phyloP scores from a whole-genome alignment of 345 rosid species.

The Lumnitzera racemosa region DNA sequence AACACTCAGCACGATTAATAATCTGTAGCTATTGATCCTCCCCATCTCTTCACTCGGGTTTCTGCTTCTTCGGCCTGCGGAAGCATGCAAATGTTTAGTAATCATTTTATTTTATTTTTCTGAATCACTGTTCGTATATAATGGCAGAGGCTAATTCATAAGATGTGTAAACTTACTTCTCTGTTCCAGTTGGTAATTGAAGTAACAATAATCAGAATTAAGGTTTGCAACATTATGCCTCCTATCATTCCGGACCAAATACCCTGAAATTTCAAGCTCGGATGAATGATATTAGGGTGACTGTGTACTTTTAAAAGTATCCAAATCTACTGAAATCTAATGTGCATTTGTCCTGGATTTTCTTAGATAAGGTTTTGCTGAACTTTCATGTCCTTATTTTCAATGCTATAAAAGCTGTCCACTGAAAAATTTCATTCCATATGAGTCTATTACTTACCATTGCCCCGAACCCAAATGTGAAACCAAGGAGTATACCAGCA shows the following conservation, averaged over 20 bases:
- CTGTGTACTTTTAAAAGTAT: too few relatives aligned
- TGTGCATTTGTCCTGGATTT: too few relatives aligned
- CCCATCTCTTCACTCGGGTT: conserved; percentile 71
- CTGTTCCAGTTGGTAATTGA: conserved; percentile 66
- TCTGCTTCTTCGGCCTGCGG: conserved; percentile 70
- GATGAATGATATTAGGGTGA: too few relatives aligned
- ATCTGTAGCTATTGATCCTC: conserved; percentile 37
- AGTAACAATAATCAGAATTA: conserved; percentile 52
- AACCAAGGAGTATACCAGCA: conserved; percentile 75
- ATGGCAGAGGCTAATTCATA: too few relatives aligned
- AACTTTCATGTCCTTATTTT: too few relatives aligned
- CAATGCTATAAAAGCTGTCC: not conserved
- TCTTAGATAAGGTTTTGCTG: too few relatives aligned
- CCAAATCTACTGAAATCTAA: too few relatives aligned
- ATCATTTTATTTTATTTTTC: not conserved
- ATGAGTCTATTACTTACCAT: conserved; percentile 25
- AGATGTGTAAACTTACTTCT: conserved; percentile 39
- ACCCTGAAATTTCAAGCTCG: conserved; percentile 47
- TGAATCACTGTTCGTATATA: not conserved
- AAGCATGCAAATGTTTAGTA: not conserved
- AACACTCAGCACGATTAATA: conserved; percentile 9
- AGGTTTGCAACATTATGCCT: conserved; percentile 68
- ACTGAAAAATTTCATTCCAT: not conserved
- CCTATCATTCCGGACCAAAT: conserved; percentile 97
- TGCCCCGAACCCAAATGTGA: conserved; percentile 59